phyloP scores from a whole-genome alignment of 495 filamentous ascomycete genomes.

The Terfezia boudieri region DNA sequence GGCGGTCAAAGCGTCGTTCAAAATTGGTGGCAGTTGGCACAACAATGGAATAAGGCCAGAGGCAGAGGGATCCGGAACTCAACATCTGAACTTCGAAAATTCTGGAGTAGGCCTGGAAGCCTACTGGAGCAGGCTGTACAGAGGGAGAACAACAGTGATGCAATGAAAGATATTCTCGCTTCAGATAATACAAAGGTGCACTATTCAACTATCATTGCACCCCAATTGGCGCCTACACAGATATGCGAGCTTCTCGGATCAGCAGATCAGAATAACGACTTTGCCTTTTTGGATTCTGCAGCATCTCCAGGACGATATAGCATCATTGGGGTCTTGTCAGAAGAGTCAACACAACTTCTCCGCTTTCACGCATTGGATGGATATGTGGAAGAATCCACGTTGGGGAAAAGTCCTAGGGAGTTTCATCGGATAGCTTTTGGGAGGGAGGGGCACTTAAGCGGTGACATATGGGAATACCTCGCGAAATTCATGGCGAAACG shows the following conservation, averaged over 20 bases:
- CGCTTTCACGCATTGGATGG: conserved; percentile 29
- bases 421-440: conserved; percentile 4
- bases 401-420: not conserved
- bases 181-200: not conserved
- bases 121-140: conserved; percentile 5
- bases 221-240: not conserved
- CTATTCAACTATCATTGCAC: not conserved
- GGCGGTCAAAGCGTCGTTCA: conserved; percentile 41
- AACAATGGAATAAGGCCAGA: conserved; percentile 27
- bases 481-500: conserved; percentile 34
- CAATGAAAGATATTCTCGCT: not conserved
- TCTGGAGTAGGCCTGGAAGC: conserved; percentile 9
- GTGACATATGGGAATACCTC: conserved; percentile 31
- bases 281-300: conserved; percentile 34
- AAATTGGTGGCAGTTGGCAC: conserved; percentile 52
- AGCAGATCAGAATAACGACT: conserved; percentile 16
- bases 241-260: conserved; percentile 25
- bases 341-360: conserved; percentile 26
- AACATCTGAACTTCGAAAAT: not conserved
- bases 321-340: conserved; percentile 40
- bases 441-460: conserved; percentile 21
- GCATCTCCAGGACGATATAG: conserved; percentile 32
- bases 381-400: conserved; percentile 9
- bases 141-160: not conserved
- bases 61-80: not conserved